A percentile compares a stretch with the other conserved stretches of the same genome.
These are phyloP conservation scores for Yamadazyma diddensiae DNA, from an alignment of 1,139 yeast species.

Conservation along the genomic window DNA sequence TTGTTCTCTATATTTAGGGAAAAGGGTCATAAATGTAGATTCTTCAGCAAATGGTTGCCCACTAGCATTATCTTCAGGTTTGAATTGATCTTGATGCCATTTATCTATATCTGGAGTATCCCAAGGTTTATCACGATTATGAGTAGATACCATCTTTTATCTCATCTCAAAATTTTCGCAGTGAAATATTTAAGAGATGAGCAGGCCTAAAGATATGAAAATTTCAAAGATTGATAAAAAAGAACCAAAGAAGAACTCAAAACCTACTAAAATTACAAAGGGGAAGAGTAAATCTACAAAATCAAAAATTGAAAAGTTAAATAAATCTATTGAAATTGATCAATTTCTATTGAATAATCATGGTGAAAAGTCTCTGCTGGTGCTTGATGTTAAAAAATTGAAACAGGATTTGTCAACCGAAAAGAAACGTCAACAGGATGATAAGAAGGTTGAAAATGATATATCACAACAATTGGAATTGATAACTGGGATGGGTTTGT, in stretches of 20 bases:
- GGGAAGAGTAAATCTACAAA: constrained; percentile 33
- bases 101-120: constrained; percentile 94
- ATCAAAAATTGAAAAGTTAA: constrained; percentile 41
- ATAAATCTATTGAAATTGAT: constrained; percentile 25
- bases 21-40: constrained; percentile 88
- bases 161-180: constrained; percentile 13
- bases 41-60: constrained; percentile 92
- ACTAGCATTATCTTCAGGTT: constrained; percentile 81
- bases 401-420: constrained; percentile 44
- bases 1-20: constrained; percentile 94
- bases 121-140: constrained; percentile 96
- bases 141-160: constrained; percentile 75
- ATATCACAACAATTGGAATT: constrained; percentile 57
- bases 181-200: not conserved
- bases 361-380: constrained; percentile 17
- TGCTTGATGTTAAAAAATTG: constrained; percentile 31
- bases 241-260: not conserved
- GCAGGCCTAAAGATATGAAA: not conserved
- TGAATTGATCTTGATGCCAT: constrained; percentile 88
- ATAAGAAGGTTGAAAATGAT: constrained; percentile 48
- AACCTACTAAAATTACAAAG: constrained; percentile 1
- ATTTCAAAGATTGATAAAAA: not conserved
- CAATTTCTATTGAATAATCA: constrained; percentile 38
- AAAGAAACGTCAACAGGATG: constrained; percentile 32
- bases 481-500: constrained; percentile 46